A percentile compares a stretch with the other conserved stretches of the same genome.
Conservation (phyloP, 2,329 filamentous ascomycete genomes). For the Exophiala sideris region DNA sequence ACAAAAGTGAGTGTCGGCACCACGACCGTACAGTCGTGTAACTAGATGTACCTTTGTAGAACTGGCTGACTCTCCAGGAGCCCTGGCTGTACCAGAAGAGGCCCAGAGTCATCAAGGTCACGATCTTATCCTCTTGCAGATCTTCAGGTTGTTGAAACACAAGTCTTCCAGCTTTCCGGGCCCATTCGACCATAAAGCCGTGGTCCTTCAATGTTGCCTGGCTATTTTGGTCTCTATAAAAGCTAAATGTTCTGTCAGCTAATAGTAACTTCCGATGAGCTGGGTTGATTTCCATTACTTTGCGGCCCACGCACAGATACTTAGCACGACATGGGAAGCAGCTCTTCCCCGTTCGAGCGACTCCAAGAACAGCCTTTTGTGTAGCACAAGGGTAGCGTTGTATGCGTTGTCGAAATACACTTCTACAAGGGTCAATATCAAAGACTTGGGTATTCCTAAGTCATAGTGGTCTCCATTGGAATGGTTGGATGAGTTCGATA, state of each 20-base stretch:
- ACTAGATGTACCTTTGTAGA: constrained; percentile 9
- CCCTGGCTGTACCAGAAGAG: constrained; percentile 17
- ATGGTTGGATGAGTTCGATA: too few species aligned
- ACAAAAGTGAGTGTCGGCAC: neutral
- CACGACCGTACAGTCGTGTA: too few species aligned
- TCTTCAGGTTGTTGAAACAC: constrained; percentile 11
- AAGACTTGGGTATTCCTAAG: constrained; percentile 9
- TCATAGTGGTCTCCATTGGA: too few species aligned
- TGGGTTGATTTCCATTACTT: constrained; percentile 7
- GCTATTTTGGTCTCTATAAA: constrained; percentile 12
- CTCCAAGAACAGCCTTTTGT: constrained; percentile 10
- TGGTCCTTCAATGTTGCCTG: constrained; percentile 9
- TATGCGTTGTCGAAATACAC: constrained; percentile 14
- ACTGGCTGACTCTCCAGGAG: constrained; percentile 8
- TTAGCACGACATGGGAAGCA: constrained; percentile 9
- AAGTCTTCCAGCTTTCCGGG: constrained; percentile 8
- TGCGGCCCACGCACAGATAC: constrained; percentile 16
- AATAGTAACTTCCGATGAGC: neutral
- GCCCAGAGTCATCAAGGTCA: constrained; percentile 10
- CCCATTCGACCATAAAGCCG: constrained; percentile 20
- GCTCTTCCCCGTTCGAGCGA: constrained; percentile 3
- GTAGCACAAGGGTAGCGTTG: constrained; percentile 12
- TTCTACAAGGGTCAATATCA: constrained; percentile 11
- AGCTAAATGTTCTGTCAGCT: constrained; percentile 1
- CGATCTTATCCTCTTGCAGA: constrained; percentile 11